phyloP scores from a whole-genome alignment of 352 stramenopile species.

The Globisporangium splendens region DNA sequence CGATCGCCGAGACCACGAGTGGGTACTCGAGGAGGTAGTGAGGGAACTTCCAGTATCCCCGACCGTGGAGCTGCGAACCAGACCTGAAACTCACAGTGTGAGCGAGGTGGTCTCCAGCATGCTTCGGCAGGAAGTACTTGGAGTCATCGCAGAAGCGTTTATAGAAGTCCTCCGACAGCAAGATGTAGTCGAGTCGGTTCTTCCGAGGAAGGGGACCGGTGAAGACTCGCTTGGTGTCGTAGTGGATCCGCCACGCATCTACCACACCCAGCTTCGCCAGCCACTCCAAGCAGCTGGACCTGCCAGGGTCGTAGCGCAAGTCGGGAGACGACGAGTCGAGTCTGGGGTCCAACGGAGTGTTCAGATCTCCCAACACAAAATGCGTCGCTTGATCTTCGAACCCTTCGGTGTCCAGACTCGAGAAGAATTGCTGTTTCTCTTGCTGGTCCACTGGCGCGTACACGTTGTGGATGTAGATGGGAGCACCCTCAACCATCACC shows the following conservation, averaged over 20 bases:
- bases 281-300: constrained; percentile 14
- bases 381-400: constrained; percentile 6
- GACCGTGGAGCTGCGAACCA: constrained; percentile 1
- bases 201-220: constrained; percentile 6
- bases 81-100: constrained; percentile 3
- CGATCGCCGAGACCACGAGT: constrained; percentile 4
- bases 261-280: constrained; percentile 3
- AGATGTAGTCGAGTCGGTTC: constrained; percentile 25
- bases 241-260: constrained; percentile 12
- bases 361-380: constrained; percentile 16
- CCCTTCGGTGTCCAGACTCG: constrained; percentile 3
- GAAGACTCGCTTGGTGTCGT: constrained; percentile 1
- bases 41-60: constrained; percentile 10
- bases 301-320: constrained; percentile 7
- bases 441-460: constrained; percentile 5
- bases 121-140: constrained; percentile 3
- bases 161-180: constrained; percentile 9
- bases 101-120: constrained; percentile 12
- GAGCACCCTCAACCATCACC: not conserved
- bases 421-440: constrained; percentile 7
- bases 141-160: not conserved
- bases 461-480: constrained; percentile 15
- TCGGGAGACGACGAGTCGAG: constrained; percentile 10
- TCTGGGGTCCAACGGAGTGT: constrained; percentile 6
- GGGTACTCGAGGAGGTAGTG: constrained; percentile 12